Conservation (phyloP, 176 grass and related monocot genomes). For the Alloteropsis semialata region DNA sequence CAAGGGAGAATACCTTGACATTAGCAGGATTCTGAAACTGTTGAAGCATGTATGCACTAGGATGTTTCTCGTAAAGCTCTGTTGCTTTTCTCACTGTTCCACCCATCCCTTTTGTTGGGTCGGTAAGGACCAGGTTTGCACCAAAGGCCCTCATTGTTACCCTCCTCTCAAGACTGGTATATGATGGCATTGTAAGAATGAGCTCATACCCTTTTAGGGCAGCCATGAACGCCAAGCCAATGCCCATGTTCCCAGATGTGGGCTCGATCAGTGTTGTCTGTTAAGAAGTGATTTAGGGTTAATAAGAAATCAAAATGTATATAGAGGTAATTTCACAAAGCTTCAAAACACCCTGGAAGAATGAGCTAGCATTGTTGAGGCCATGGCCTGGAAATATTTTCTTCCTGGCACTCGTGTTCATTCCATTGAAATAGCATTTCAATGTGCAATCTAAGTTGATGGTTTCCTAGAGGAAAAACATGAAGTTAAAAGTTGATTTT, state of each 20-base stretch:
- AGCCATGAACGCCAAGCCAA: constrained; percentile 67
- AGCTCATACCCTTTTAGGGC: constrained; percentile 84
- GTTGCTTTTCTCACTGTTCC: constrained; percentile 88
- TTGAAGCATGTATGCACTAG: constrained; percentile 80
- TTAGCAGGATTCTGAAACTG: constrained; percentile 97
- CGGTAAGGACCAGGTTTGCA: constrained; percentile 69
- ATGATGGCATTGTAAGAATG: constrained; percentile 90
- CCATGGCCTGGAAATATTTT: neutral
- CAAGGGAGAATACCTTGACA: constrained; percentile 56
- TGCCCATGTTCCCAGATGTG: constrained; percentile 92
- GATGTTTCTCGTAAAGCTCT: constrained; percentile 69
- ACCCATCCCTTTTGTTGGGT: constrained; percentile 87
- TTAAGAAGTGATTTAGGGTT: neutral
- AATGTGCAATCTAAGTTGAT: neutral
- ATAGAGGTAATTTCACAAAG: neutral
- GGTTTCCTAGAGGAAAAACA: neutral
- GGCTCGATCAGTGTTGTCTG: constrained; percentile 93
- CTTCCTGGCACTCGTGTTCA: neutral
- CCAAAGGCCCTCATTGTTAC: constrained; percentile 86
- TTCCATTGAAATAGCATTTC: too few species aligned
- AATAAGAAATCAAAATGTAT: neutral
- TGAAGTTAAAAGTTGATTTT: neutral
- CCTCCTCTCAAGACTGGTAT: constrained; percentile 92
- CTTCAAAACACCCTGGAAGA: neutral
- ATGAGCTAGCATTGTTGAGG: neutral